These are phyloP conservation scores for Cystobasidium tubakii DNA, from an alignment of 768 basidiomycete species.

Conservation along the genomic window DNA sequence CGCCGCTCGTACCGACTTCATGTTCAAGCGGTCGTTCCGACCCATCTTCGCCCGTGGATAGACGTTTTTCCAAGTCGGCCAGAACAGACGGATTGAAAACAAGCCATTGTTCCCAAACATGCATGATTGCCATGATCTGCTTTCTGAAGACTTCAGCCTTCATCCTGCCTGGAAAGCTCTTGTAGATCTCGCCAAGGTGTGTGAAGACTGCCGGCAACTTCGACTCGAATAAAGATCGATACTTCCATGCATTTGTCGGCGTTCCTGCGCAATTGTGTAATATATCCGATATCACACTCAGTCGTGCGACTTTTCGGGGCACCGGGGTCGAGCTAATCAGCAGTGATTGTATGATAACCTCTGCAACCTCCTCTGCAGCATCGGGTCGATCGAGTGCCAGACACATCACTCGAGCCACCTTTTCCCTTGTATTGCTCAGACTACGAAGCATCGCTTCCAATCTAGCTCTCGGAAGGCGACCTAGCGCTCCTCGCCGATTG, in stretches of 20 bases:
- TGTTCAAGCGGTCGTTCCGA: slow-evolving; percentile 56
- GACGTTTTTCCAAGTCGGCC: slow-evolving; percentile 52
- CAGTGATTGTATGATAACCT: slow-evolving; percentile 81
- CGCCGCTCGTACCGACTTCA: not conserved
- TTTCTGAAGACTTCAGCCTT: slow-evolving; percentile 94
- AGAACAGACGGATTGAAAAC: slow-evolving; percentile 77
- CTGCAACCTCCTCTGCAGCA: slow-evolving; percentile 82
- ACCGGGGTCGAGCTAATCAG: slow-evolving; percentile 87
- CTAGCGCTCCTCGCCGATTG: slow-evolving; percentile 59
- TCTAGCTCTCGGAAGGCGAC: slow-evolving; percentile 69
- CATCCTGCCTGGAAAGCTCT: slow-evolving; percentile 90
- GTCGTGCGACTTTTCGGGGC: slow-evolving; percentile 90
- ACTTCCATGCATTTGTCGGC: slow-evolving; percentile 88
- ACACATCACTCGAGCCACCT: slow-evolving; percentile 92
- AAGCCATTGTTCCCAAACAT: slow-evolving; percentile 98
- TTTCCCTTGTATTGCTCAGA: slow-evolving; percentile 75
- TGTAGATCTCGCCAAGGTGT: slow-evolving; percentile 86
- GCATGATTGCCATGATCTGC: slow-evolving; percentile 79
- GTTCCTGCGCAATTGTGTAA: slow-evolving; percentile 93
- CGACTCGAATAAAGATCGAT: slow-evolving; percentile 85
- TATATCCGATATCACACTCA: slow-evolving; percentile 95
- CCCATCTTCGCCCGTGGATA: slow-evolving; percentile 48
- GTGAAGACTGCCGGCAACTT: slow-evolving; percentile 90
- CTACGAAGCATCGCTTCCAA: slow-evolving; percentile 87
- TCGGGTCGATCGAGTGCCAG: slow-evolving; percentile 95